phyloP scores from a whole-genome alignment of 768 basidiomycete species.

The Mycena metata region DNA sequence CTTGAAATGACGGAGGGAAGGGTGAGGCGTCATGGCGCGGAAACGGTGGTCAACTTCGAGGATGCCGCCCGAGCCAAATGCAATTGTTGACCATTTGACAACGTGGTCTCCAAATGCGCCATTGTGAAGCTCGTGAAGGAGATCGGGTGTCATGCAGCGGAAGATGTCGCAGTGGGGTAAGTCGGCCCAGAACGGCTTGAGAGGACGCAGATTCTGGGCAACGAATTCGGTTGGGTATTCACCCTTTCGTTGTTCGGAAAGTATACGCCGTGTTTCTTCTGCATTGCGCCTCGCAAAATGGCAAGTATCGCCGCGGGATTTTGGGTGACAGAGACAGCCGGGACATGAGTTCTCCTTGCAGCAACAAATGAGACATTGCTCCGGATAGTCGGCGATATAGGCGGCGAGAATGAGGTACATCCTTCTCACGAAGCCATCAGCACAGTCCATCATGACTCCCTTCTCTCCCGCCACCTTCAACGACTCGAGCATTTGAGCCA shows the following conservation, averaged over 20 bases:
- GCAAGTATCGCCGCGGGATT: background rate
- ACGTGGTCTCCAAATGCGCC: conserved; percentile 61
- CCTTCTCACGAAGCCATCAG: too few relatives aligned
- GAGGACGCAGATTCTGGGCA: conserved; percentile 25
- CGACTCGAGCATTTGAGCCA: too few relatives aligned
- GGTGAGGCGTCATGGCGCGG: conserved; percentile 44
- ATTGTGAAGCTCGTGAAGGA: conserved; percentile 63
- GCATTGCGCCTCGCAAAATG: background rate
- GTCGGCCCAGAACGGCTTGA: conserved; percentile 55
- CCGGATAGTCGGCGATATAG: too few relatives aligned
- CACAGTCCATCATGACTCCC: too few relatives aligned
- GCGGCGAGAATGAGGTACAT: too few relatives aligned
- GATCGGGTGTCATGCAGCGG: background rate
- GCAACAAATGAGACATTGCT: too few relatives aligned
- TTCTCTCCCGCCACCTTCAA: too few relatives aligned
- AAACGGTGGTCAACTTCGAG: conserved; percentile 53
- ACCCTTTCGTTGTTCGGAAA: conserved; percentile 34
- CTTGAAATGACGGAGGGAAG: conserved; percentile 48
- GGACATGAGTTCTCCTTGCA: too few relatives aligned
- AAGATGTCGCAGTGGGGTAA: conserved; percentile 40
- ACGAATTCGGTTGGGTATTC: conserved; percentile 36
- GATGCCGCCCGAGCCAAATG: conserved; percentile 31
- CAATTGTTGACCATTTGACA: conserved; percentile 47
- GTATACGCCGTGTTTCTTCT: background rate
- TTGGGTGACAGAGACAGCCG: too few relatives aligned